Evolutionary conservation across 495 filamentous ascomycete genomes (phyloP).

Genomic region (Podospora pseudoanserina): DNA sequence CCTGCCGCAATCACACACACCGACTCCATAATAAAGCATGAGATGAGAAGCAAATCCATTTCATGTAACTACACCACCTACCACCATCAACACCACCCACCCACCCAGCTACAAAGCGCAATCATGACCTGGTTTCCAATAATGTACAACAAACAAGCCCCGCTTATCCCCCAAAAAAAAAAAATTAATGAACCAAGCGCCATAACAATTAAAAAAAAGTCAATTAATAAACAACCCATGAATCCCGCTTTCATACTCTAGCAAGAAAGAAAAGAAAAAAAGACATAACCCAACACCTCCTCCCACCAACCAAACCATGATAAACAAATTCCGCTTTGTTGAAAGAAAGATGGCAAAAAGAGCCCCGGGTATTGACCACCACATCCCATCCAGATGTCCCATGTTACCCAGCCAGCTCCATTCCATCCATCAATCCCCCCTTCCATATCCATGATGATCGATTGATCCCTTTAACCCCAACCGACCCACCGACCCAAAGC

Average conservation of each 20-base stretch:
- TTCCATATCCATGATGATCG: background rate
- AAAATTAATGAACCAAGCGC: too few species aligned
- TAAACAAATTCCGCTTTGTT: background rate
- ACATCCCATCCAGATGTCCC: background rate
- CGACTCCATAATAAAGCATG: too few species aligned
- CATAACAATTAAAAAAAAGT: background rate
- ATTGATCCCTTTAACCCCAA: too few species aligned
- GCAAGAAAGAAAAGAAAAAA: constrained; percentile 2
- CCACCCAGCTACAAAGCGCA: too few species aligned
- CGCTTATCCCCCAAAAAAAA: background rate
- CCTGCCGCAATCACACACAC: too few species aligned
- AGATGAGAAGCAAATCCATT: too few species aligned
- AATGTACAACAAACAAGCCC: background rate
- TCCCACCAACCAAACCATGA: background rate
- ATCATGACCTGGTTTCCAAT: too few species aligned
- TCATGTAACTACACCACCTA: too few species aligned
- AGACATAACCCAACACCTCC: constrained; percentile 3
- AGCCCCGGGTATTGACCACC: background rate
- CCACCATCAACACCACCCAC: too few species aligned
- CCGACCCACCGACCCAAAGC: too few species aligned
- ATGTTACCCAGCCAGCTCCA: too few species aligned
- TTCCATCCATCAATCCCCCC: background rate
- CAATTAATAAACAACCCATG: background rate
- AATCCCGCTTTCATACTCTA: background rate
- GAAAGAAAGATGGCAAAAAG: background rate